Evolutionary conservation across 176 grass and related monocot genomes (phyloP).

Genomic region (Bothriochloa decipiens): DNA sequence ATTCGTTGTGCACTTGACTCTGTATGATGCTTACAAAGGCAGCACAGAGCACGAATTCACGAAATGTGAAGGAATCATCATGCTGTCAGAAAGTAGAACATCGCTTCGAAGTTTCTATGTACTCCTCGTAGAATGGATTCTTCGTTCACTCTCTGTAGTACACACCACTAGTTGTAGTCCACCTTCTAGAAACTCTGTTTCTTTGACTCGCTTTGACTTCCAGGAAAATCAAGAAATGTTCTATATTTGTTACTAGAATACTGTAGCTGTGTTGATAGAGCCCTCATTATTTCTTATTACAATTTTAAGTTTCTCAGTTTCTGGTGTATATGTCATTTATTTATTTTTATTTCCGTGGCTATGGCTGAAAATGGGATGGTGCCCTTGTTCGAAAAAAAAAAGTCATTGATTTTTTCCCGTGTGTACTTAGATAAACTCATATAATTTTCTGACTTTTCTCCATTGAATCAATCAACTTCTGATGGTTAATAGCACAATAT

Average conservation of each 20-base stretch:
- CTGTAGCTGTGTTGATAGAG: background rate
- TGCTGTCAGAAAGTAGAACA: conserved; percentile 36
- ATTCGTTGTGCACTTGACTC: background rate
- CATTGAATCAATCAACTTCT: background rate
- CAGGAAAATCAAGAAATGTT: no score
- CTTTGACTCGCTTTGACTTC: background rate
- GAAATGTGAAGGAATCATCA: background rate
- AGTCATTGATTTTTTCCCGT: no score
- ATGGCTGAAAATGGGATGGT: no score
- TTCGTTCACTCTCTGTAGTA: background rate
- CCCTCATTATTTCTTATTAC: background rate
- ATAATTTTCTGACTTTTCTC: background rate
- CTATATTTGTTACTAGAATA: background rate
- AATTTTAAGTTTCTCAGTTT: background rate
- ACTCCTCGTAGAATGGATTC: background rate
- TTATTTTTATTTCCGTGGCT: no score
- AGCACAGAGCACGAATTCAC: no score
- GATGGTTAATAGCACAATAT: background rate
- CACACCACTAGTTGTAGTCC: background rate
- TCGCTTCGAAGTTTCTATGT: background rate
- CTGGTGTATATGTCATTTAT: background rate
- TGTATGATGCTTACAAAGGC: no score
- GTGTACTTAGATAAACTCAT: background rate
- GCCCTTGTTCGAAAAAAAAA: no score
- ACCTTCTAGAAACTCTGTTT: conserved; percentile 25